phyloP scores from a whole-genome alignment of 164 flowering plant species.

The Euptelea pleiosperma region DNA sequence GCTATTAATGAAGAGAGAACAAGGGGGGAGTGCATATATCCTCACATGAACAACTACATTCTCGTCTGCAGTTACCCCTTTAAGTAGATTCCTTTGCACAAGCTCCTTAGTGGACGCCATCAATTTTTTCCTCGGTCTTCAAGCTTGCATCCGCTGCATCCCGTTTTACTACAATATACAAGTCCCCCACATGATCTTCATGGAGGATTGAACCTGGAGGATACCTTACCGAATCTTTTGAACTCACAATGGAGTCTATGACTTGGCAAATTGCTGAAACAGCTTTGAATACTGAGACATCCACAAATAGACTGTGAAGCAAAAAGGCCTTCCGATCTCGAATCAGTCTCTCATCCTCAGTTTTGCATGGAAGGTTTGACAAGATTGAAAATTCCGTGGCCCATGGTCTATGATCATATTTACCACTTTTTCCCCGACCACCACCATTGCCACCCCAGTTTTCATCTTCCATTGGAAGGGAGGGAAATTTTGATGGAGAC shows the following conservation, averaged over 20 bases:
- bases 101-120: constrained; percentile 39
- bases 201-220: constrained; percentile 32
- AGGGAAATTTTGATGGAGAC: constrained; percentile 47
- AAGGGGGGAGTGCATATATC: constrained; percentile 5
- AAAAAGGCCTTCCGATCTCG: constrained; percentile 91
- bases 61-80: constrained; percentile 93
- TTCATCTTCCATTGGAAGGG: constrained; percentile 85
- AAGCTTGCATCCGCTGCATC: constrained; percentile 46
- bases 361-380: constrained; percentile 80
- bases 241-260: constrained; percentile 31
- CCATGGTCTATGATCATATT: constrained; percentile 73
- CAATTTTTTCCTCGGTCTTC: constrained; percentile 32
- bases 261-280: constrained; percentile 52
- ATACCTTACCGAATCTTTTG: constrained; percentile 13
- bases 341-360: constrained; percentile 85
- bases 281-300: constrained; percentile 69
- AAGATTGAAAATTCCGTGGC: constrained; percentile 81
- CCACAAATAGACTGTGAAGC: constrained; percentile 78
- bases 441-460: constrained; percentile 96
- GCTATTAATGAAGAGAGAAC: not conserved
- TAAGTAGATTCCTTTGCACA: constrained; percentile 58
- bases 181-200: constrained; percentile 71
- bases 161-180: constrained; percentile 46
- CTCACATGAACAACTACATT: constrained; percentile 81
- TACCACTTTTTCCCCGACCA: constrained; percentile 68